phyloP scores from a whole-genome alignment of 2,329 filamentous ascomycete genomes.

The Biscogniauxia marginata region DNA sequence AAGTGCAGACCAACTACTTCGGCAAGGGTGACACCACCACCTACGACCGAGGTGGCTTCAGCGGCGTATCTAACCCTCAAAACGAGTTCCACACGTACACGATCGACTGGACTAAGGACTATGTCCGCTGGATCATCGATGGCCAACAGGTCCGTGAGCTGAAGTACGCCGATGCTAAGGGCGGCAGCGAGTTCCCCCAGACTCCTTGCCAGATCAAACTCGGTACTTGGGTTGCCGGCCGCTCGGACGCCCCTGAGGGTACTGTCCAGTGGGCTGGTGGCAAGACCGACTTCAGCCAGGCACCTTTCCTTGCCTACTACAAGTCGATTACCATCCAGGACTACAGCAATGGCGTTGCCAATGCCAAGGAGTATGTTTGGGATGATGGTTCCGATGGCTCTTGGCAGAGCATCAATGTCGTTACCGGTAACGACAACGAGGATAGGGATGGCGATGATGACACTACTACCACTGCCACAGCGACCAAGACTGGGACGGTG shows the following conservation, averaged over 20 bases:
- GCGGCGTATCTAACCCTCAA: constrained; percentile 55
- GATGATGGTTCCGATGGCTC: constrained; percentile 47
- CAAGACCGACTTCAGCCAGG: constrained; percentile 48
- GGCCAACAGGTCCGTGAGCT: constrained; percentile 61
- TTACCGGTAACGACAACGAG: constrained; percentile 36
- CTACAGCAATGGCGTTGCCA: constrained; percentile 50
- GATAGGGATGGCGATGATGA: constrained; percentile 19
- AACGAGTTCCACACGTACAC: constrained; percentile 62
- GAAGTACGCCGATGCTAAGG: constrained; percentile 55
- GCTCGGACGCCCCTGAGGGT: constrained; percentile 59
- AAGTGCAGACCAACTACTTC: constrained; percentile 88
- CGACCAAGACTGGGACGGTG: constrained; percentile 12
- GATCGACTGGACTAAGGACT: constrained; percentile 65
- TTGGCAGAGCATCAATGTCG: constrained; percentile 51
- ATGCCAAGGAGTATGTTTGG: constrained; percentile 52
- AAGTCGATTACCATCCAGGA: constrained; percentile 54
- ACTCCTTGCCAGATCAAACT: constrained; percentile 71
- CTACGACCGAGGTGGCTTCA: constrained; percentile 68
- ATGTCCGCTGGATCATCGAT: constrained; percentile 65
- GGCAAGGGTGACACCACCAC: constrained; percentile 67
- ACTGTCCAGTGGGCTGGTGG: constrained; percentile 73
- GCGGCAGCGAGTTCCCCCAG: constrained; percentile 64
- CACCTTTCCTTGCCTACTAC: constrained; percentile 57
- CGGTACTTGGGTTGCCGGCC: constrained; percentile 65
- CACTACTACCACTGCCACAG: constrained; percentile 4